phyloP scores from a whole-genome alignment of 129 eudicot species.

The Arctium minus region DNA sequence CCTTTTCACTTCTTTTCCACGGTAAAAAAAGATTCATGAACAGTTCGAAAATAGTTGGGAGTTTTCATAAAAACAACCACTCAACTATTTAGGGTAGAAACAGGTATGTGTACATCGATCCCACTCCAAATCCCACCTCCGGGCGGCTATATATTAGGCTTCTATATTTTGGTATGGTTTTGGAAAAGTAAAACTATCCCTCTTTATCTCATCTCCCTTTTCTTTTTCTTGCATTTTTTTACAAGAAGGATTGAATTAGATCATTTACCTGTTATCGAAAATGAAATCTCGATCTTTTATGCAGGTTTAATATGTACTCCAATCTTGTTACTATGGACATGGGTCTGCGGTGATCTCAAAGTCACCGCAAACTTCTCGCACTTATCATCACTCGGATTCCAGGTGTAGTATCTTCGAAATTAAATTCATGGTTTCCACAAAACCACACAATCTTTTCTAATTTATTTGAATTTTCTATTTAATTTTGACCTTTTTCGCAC shows the following conservation, averaged over 20 bases:
- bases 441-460: background rate
- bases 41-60: too few species aligned
- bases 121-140: too few species aligned
- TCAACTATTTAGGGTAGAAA: background rate
- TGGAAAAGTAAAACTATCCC: background rate
- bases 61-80: background rate
- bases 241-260: background rate
- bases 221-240: background rate
- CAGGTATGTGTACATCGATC: background rate
- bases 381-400: slow-evolving; percentile 41
- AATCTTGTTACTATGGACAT: slow-evolving; percentile 53
- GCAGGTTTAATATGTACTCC: slow-evolving; percentile 44
- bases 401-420: slow-evolving; percentile 22
- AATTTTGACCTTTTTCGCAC: background rate
- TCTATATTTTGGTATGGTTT: background rate
- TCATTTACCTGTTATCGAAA: background rate
- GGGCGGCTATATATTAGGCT: background rate
- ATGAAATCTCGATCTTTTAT: background rate
- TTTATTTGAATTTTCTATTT: background rate
- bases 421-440: background rate
- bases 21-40: background rate
- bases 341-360: slow-evolving; percentile 42
- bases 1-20: background rate
- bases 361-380: slow-evolving; percentile 35
- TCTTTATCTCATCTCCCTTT: background rate